Conservation (phyloP, 257 asterid genomes). For the Solanum tacnaense region DNA sequence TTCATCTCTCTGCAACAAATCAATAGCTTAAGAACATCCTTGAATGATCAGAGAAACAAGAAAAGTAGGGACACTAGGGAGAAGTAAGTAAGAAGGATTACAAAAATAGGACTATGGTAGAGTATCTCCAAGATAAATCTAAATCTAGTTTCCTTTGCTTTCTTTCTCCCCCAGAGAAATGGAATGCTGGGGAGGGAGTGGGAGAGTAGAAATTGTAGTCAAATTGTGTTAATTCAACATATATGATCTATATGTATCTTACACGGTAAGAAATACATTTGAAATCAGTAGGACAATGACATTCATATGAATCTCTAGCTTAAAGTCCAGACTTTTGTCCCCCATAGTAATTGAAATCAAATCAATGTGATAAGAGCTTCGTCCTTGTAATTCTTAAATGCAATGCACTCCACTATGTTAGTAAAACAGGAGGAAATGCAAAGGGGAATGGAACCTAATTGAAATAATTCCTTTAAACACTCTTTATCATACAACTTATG, state of each 20-base stretch:
- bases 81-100: background rate
- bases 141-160: background rate
- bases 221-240: background rate
- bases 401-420: background rate
- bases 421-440: background rate
- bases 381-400: background rate
- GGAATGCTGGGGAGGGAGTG: background rate
- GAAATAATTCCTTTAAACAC: background rate
- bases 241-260: background rate
- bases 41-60: background rate
- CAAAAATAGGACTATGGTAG: background rate
- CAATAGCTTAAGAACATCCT: background rate
- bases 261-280: background rate
- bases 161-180: background rate
- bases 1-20: constrained; percentile 47
- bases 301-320: background rate
- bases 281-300: background rate
- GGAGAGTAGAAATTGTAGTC: background rate
- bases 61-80: background rate
- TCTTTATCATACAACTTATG: background rate
- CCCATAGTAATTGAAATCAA: background rate
- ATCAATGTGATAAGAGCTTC: background rate
- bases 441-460: background rate
- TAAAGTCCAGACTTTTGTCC: background rate
- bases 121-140: background rate